These are phyloP conservation scores for Pseudozyma tsukubaensis DNA, from an alignment of 1,284 basidiomycete species.

Conservation along the genomic window DNA sequence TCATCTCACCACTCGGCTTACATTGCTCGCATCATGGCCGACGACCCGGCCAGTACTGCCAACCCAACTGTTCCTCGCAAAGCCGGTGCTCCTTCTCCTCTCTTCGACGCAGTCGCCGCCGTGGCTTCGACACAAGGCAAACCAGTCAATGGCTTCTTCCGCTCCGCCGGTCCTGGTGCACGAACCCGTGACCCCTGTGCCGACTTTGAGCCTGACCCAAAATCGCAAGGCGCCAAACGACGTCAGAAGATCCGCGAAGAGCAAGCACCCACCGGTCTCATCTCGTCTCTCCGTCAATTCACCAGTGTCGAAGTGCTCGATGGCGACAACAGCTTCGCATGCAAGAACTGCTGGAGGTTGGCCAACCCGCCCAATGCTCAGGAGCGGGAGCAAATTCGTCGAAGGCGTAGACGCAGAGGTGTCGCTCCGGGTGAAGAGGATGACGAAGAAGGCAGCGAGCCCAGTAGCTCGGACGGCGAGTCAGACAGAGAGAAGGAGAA, in stretches of 20 bases:
- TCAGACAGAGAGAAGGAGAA: constrained; percentile 15
- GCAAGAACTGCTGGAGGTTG: constrained; percentile 90
- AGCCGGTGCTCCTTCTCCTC: constrained; percentile 23
- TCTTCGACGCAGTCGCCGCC: constrained; percentile 27
- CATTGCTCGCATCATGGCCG: constrained; percentile 49
- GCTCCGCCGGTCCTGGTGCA: constrained; percentile 21
- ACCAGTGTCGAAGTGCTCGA: constrained; percentile 90
- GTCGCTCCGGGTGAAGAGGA: constrained; percentile 36
- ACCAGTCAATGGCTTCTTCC: constrained; percentile 33
- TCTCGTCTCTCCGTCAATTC: constrained; percentile 81
- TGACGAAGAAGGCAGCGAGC: constrained; percentile 69
- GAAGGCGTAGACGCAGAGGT: constrained; percentile 67
- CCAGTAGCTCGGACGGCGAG: constrained; percentile 58
- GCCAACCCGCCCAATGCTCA: constrained; percentile 73
- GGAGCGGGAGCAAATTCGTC: constrained; percentile 66
- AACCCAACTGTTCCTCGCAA: constrained; percentile 15
- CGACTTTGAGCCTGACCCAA: constrained; percentile 42
- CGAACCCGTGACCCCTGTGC: constrained; percentile 18
- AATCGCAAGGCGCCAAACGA: constrained; percentile 38
- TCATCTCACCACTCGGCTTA: constrained; percentile 46
- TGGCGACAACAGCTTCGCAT: constrained; percentile 92
- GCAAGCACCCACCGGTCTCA: constrained; percentile 69
- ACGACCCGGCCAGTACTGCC: constrained; percentile 25
- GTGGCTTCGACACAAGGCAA: constrained; percentile 27
- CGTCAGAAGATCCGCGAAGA: constrained; percentile 40